Percentiles rank a stretch among this genome's conserved stretches.
phyloP scores from a whole-genome alignment of 2,329 filamentous ascomycete genomes.

The Clonostachys byssicola region DNA sequence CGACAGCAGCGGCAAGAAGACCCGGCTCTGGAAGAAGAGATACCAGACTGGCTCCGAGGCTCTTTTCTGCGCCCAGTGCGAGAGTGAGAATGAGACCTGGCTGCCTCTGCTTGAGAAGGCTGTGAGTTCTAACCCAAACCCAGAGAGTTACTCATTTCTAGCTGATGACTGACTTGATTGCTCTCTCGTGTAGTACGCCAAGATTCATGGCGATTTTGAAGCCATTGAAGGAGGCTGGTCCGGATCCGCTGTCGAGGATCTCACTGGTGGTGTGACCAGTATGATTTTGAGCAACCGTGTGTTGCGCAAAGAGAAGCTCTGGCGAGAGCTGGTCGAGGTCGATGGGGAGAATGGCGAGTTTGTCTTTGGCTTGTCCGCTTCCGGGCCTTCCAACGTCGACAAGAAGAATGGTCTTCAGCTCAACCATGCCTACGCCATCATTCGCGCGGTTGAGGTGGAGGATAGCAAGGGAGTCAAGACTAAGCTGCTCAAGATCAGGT shows the following conservation, averaged over 20 bases:
- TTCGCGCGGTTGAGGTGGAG: slow-evolving; percentile 39
- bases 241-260: slow-evolving; percentile 43
- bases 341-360: slow-evolving; percentile 54
- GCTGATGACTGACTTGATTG: not conserved
- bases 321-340: slow-evolving; percentile 62
- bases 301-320: slow-evolving; percentile 64
- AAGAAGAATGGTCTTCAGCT: slow-evolving; percentile 34
- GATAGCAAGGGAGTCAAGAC: slow-evolving; percentile 30
- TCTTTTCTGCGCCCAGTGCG: slow-evolving; percentile 66
- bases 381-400: slow-evolving; percentile 9
- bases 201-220: slow-evolving; percentile 68
- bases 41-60: slow-evolving; percentile 66
- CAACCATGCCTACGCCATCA: slow-evolving; percentile 46
- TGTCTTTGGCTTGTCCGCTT: slow-evolving; percentile 42
- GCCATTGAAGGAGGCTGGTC: slow-evolving; percentile 65
- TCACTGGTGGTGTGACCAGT: slow-evolving; percentile 52
- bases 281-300: slow-evolving; percentile 53
- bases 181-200: slow-evolving; percentile 46
- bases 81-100: slow-evolving; percentile 69
- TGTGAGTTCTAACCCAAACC: slow-evolving; percentile 7
- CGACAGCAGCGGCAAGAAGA: slow-evolving; percentile 41
- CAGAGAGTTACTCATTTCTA: not conserved
- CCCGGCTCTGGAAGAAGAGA: slow-evolving; percentile 54
- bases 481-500: slow-evolving; percentile 39
- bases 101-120: slow-evolving; percentile 71